A percentile compares a stretch with the other conserved stretches of the same genome.
Evolutionary conservation across 179 eudicot genomes (phyloP).

Genomic region (Nepenthes alata): DNA sequence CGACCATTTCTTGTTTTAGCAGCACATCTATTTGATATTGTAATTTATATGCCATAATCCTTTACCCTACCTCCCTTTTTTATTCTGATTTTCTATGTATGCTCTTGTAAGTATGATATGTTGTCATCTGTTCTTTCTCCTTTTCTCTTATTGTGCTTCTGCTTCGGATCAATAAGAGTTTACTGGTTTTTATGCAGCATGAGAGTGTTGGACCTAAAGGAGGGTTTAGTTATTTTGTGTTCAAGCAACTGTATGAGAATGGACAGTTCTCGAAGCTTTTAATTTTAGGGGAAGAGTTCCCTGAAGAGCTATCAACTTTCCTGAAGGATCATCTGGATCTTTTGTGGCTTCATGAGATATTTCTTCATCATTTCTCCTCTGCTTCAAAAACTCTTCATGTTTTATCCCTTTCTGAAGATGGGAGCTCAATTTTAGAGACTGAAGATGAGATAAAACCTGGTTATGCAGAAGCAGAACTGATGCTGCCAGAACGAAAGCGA

Average conservation of each 20-base stretch:
- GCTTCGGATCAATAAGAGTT: not conserved
- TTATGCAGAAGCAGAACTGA: conserved; percentile 19
- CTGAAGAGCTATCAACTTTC: conserved; percentile 56
- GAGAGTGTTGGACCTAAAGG: conserved; percentile 92
- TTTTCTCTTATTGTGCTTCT: not conserved
- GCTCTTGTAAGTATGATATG: too few species aligned
- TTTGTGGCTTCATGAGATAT: conserved; percentile 81
- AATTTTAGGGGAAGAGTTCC: conserved; percentile 92
- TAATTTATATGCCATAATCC: too few species aligned
- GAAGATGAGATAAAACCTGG: conserved; percentile 24
- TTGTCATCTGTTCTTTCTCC: not conserved
- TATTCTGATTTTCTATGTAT: not conserved
- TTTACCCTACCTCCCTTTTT: not conserved
- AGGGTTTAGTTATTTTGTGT: conserved; percentile 82
- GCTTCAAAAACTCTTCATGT: conserved; percentile 82
- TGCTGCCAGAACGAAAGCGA: conserved; percentile 60
- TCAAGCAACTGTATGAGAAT: conserved; percentile 56
- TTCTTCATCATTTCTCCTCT: conserved; percentile 50
- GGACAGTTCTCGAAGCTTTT: conserved; percentile 60
- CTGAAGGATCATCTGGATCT: conserved; percentile 66
- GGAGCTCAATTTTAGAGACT: conserved; percentile 17
- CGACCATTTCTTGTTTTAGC: not conserved
- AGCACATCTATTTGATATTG: not conserved
- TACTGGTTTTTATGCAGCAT: conserved; percentile 31
- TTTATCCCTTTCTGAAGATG: conserved; percentile 62